Percentiles rank a stretch among this genome's conserved stretches.
Conservation (phyloP, 768 basidiomycete genomes). For the Neoboletus magnificus region DNA sequence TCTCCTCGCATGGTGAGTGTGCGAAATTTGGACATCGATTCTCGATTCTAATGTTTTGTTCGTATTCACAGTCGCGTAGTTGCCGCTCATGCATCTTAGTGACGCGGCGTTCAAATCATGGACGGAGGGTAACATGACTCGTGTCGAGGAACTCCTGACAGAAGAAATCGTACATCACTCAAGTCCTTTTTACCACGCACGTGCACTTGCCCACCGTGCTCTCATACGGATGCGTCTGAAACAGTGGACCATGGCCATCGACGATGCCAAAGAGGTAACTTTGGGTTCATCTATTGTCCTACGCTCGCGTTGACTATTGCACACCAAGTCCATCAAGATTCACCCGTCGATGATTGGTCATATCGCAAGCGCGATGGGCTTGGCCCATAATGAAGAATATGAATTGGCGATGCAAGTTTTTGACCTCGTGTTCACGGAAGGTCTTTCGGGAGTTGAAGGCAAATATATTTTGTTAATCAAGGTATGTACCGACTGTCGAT, state of each 20-base stretch:
- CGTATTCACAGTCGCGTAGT: background rate
- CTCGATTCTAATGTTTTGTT: background rate
- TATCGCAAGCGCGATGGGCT: background rate
- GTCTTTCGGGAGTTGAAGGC: background rate
- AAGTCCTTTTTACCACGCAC: background rate
- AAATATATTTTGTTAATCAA: constrained; percentile 8
- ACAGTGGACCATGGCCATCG: background rate
- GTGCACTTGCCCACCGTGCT: background rate
- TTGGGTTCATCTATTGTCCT: background rate
- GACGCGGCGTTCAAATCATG: background rate
- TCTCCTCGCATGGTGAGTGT: background rate
- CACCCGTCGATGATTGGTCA: background rate
- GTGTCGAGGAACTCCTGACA: background rate
- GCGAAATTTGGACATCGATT: background rate
- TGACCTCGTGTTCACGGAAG: constrained; percentile 1
- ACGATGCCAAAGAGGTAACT: constrained; percentile 3
- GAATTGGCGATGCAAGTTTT: background rate
- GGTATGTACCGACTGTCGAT: background rate
- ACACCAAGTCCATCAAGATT: background rate
- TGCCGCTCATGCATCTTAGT: background rate
- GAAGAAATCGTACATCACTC: background rate
- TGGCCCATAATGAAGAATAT: background rate
- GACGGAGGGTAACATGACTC: background rate
- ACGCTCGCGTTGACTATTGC: background rate
- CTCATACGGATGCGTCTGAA: background rate